Conservation (phyloP, 768 basidiomycete species). For the Suillus bovinus region DNA sequence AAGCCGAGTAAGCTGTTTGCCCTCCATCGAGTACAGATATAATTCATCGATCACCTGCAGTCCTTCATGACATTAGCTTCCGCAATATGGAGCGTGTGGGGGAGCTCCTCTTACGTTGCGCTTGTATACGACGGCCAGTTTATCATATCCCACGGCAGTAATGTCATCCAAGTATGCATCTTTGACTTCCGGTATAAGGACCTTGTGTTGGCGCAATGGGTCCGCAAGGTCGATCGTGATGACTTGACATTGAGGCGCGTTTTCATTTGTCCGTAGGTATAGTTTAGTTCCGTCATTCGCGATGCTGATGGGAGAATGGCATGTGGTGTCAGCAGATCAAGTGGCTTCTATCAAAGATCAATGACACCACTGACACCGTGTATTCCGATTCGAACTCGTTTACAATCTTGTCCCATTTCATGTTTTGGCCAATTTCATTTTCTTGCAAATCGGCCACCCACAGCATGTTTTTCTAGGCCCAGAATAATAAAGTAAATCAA, state of each 20-base stretch:
- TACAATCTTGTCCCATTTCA: slow-evolving; percentile 73
- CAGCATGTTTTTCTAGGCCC: slow-evolving; percentile 63
- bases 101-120: slow-evolving; percentile 54
- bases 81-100: neutral
- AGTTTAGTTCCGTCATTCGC: slow-evolving; percentile 63
- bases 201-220: slow-evolving; percentile 45
- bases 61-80: neutral
- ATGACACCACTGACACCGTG: slow-evolving; percentile 47
- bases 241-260: slow-evolving; percentile 67
- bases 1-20: slow-evolving; percentile 54
- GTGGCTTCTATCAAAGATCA: neutral
- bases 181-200: slow-evolving; percentile 69
- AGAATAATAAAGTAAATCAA: slow-evolving; percentile 1
- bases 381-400: slow-evolving; percentile 71
- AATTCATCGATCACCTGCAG: slow-evolving; percentile 76
- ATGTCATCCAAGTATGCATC: slow-evolving; percentile 58
- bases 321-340: neutral
- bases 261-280: slow-evolving; percentile 64
- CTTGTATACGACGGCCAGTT: slow-evolving; percentile 65
- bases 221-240: slow-evolving; percentile 63
- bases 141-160: slow-evolving; percentile 50
- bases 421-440: slow-evolving; percentile 58
- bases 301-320: slow-evolving; percentile 42
- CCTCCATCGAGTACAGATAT: slow-evolving; percentile 63
- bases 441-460: slow-evolving; percentile 72